These are phyloP conservation scores for Aspergillus costaricaensis DNA, from an alignment of 2,329 filamentous ascomycete species.

Conservation along the genomic window DNA sequence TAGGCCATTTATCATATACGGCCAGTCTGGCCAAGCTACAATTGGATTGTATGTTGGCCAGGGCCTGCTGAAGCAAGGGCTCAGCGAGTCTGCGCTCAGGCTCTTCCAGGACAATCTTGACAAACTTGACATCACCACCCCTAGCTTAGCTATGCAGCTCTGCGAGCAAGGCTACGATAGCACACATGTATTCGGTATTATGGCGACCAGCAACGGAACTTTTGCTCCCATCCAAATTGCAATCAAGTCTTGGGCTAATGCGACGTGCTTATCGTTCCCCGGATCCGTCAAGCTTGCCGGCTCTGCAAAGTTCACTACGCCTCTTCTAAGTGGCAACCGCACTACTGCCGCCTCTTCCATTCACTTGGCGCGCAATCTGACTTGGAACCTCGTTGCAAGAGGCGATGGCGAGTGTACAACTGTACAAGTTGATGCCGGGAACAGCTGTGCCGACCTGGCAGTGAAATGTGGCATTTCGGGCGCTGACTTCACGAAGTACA, in stretches of 20 bases:
- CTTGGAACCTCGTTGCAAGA: too few species aligned
- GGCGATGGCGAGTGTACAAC: neutral
- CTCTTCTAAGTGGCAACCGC: neutral
- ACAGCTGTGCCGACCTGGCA: constrained; percentile 16
- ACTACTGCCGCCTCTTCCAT: neutral
- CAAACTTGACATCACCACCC: constrained; percentile 25
- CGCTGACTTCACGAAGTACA: constrained; percentile 16
- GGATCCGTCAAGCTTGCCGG: constrained; percentile 7
- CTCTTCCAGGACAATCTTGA: constrained; percentile 29
- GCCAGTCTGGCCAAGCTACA: constrained; percentile 29
- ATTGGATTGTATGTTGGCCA: constrained; percentile 43
- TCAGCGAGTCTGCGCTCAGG: constrained; percentile 31
- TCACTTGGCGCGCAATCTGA: neutral
- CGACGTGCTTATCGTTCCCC: constrained; percentile 12
- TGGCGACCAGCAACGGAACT: constrained; percentile 34
- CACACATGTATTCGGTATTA: constrained; percentile 38
- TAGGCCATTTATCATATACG: constrained; percentile 33
- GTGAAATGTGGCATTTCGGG: constrained; percentile 16
- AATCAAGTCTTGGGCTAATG: constrained; percentile 16
- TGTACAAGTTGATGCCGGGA: neutral
- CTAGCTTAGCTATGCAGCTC: constrained; percentile 41
- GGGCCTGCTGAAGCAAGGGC: constrained; percentile 21
- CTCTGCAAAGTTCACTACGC: neutral
- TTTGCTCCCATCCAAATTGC: constrained; percentile 33
- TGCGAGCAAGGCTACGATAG: constrained; percentile 33